Conservation (phyloP, 495 filamentous ascomycete genomes). For the Margaritispora aquatica region DNA sequence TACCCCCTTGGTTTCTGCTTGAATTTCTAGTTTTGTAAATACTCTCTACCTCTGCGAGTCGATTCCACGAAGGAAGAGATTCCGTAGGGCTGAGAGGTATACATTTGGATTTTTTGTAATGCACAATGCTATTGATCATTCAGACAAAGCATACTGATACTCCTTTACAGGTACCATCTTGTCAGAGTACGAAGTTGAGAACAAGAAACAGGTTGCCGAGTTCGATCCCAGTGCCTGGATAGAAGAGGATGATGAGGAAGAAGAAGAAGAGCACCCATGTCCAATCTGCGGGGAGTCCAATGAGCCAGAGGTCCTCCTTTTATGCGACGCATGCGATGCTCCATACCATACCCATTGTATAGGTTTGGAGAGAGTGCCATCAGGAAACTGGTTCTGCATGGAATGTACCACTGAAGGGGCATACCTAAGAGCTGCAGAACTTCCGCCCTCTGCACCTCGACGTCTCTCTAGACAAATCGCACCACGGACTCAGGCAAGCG, state of each 20-base stretch:
- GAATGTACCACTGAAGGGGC: slow-evolving; percentile 56
- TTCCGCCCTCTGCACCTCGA: slow-evolving; percentile 26
- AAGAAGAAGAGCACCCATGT: slow-evolving; percentile 60
- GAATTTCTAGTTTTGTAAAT: not conserved
- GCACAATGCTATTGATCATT: not conserved
- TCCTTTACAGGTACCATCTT: slow-evolving; percentile 52
- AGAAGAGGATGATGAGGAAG: slow-evolving; percentile 64
- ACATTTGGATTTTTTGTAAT: not conserved
- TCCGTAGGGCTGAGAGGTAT: not conserved
- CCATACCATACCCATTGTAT: slow-evolving; percentile 83
- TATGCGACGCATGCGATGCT: slow-evolving; percentile 83
- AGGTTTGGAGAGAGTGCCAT: slow-evolving; percentile 66
- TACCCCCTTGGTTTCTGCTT: slow-evolving; percentile 1
- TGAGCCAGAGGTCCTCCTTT: slow-evolving; percentile 70
- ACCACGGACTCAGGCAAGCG: slow-evolving; percentile 43
- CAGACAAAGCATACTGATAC: slow-evolving; percentile 23
- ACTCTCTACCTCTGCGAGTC: slow-evolving; percentile 2
- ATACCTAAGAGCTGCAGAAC: slow-evolving; percentile 33
- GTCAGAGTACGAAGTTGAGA: slow-evolving; percentile 81
- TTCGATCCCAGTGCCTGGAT: slow-evolving; percentile 75
- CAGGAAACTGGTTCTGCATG: slow-evolving; percentile 79
- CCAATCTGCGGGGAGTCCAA: slow-evolving; percentile 71
- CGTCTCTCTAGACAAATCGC: not conserved
- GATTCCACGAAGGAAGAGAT: not conserved
- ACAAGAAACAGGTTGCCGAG: slow-evolving; percentile 84